Evolutionary conservation across 176 grass and related monocot species (phyloP), one percentile per base, ranked within the genome.

Genomic region (Zoysia japonica): DNA sequence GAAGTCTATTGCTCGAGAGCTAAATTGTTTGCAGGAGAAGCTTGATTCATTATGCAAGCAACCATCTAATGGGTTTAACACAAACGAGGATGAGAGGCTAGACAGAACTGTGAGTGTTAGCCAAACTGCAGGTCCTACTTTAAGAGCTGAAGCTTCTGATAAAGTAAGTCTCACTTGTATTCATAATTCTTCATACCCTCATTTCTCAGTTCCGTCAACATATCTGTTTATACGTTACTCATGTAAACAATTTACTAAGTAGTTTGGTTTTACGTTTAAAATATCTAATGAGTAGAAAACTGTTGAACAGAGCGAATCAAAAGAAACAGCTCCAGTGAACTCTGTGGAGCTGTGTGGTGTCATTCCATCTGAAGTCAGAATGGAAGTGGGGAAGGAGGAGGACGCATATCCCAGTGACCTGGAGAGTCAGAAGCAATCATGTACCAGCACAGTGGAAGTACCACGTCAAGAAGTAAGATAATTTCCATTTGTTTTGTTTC

Each of bases 1-100:
- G 64, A 98, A 93, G 67, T 89, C 83, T 68, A 71, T 86, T 69
- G 90, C 92, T 54, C 87, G 84, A 71, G 90, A 93, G 66, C 63
- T 98, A 38, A 68, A 89, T 71, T 83, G 50, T 39, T 61, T 98
- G 56, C 92, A 94, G 76, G 96, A 98, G 78, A 93, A 84, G 50
- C 83, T 94, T 44, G 92, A 98, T 86, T 67, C 61, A 71, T 47
- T 86, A 56, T 82, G 72, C 50, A 74, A 56, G n/a, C 42, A 72
- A 74, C 7, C 50, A 61, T 56, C 59, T 57, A 10, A 13, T 36
- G 83, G 68, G 52, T 66, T 59, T 65, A 15, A 72, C 12, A 19
- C 43, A 57, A 45, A 68, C 11, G 52, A 80, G 78, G 46, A 82
- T 60, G 72, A 49, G 37, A 35, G 46, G 36, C 14, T 37, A 47